Evolutionary conservation across 805 yeast species (phyloP).

Genomic region (Candida ipomoeae): DNA sequence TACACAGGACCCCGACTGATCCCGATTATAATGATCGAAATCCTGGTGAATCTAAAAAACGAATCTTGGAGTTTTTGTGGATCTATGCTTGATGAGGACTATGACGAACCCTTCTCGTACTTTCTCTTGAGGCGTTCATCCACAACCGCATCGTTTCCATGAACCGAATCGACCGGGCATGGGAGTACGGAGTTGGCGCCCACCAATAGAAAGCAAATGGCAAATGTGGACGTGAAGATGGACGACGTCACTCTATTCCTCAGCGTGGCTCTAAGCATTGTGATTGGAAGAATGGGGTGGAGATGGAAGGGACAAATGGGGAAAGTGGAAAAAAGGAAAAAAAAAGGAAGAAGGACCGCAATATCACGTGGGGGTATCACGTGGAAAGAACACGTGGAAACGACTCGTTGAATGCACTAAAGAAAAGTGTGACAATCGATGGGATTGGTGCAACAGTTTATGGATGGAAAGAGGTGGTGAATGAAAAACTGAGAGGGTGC

Average conservation of each 20-base stretch:
- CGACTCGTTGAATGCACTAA: no score
- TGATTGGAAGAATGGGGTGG: not conserved
- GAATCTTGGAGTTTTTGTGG: no score
- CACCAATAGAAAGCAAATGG: conserved; percentile 55
- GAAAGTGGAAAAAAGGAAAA: not conserved
- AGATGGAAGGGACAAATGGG: not conserved
- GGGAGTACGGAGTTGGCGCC: conserved; percentile 53
- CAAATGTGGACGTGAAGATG: conserved; percentile 67
- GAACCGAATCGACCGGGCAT: conserved; percentile 41
- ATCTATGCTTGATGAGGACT: no score
- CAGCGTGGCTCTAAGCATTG: conserved; percentile 51
- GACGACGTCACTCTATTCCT: conserved; percentile 58
- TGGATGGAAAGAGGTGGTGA: not conserved
- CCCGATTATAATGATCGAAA: no score
- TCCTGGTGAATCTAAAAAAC: no score
- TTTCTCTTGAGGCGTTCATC: conserved; percentile 26
- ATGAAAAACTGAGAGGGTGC: not conserved
- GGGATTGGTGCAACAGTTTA: not conserved
- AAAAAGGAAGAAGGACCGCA: no score
- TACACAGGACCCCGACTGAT: no score
- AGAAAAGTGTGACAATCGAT: not conserved
- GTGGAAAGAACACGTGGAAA: no score
- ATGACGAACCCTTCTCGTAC: not conserved
- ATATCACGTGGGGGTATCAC: no score
- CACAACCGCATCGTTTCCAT: conserved; percentile 38